Evolutionary conservation across 1,139 yeast genomes (phyloP).

Genomic region (Pichia sp.): DNA sequence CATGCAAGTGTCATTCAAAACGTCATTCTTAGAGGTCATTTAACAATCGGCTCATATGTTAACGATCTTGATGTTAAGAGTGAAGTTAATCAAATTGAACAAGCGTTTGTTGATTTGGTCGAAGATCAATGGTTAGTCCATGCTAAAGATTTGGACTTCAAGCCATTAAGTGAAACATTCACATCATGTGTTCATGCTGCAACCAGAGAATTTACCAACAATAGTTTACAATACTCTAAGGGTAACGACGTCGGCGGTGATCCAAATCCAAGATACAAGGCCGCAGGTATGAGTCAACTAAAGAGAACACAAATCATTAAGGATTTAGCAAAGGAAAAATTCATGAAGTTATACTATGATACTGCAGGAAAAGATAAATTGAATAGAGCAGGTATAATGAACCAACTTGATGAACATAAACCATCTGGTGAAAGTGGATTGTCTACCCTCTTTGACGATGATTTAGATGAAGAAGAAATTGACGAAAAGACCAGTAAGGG

Average conservation of each 20-base stretch:
- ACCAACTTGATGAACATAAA: constrained; percentile 1
- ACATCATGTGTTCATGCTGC: constrained; percentile 16
- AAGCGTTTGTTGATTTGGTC: constrained; percentile 38
- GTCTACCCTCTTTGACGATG: constrained; percentile 13
- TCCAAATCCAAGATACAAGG: constrained; percentile 39
- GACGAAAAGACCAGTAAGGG: constrained; percentile 7
- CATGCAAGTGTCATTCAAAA: constrained; percentile 75
- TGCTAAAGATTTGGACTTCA: constrained; percentile 39
- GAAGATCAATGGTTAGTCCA: constrained; percentile 62
- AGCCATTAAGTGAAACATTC: constrained; percentile 25
- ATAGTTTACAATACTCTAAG: constrained; percentile 8
- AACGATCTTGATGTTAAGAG: constrained; percentile 24
- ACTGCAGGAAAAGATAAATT: constrained; percentile 19
- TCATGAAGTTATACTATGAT: constrained; percentile 29
- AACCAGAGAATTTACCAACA: constrained; percentile 13
- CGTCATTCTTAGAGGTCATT: constrained; percentile 59
- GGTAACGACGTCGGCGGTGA: constrained; percentile 8
- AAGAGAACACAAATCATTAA: constrained; percentile 67
- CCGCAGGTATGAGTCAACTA: constrained; percentile 47
- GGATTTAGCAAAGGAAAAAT: constrained; percentile 47
- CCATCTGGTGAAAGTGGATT: neutral
- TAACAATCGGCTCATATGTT: constrained; percentile 61
- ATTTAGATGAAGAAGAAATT: constrained; percentile 22
- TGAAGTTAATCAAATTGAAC: constrained; percentile 31
- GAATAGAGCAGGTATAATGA: constrained; percentile 8